Percentiles rank a stretch among this genome's conserved stretches.
Conservation (phyloP, 2,329 filamentous ascomycete genomes). For the Dryadomyces quercivorus region DNA sequence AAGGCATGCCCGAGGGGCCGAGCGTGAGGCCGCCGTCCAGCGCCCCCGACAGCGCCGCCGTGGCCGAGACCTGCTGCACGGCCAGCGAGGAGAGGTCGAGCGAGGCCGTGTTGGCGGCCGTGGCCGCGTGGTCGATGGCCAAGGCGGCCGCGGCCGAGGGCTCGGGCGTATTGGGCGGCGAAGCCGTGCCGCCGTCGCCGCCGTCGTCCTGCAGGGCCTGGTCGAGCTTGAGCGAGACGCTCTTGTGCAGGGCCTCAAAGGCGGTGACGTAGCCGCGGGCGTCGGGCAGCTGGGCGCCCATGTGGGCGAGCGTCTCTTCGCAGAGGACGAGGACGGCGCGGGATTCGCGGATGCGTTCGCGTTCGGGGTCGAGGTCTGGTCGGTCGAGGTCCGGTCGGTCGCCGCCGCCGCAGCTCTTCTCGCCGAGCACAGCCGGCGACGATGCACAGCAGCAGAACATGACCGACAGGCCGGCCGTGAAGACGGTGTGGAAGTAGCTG, state of each 20-base stretch:
- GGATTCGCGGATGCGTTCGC: background rate
- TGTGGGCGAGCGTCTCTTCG: background rate
- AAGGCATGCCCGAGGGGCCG: background rate
- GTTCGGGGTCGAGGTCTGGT: background rate
- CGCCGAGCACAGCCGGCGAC: background rate
- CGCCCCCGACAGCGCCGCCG: background rate
- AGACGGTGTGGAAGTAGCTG: conserved; percentile 36
- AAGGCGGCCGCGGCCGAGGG: background rate
- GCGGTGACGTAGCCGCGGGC: conserved; percentile 2
- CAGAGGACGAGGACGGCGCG: background rate
- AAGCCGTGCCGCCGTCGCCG: too few species aligned
- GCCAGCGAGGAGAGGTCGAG: background rate
- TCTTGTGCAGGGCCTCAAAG: conserved; percentile 1
- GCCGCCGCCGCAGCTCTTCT: background rate
- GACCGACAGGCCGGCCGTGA: conserved; percentile 12
- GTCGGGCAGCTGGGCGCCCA: conserved; percentile 3
- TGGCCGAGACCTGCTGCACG: background rate
- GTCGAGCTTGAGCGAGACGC: background rate
- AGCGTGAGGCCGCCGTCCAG: background rate
- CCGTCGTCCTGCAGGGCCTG: background rate
- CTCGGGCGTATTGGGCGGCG: background rate
- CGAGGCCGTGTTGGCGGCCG: background rate
- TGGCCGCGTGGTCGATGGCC: background rate
- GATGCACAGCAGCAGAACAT: conserved; percentile 3
- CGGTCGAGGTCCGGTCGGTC: background rate